Evolutionary conservation across 2,329 filamentous ascomycete species (phyloP), one percentile per base, ranked within the genome.

Genomic region (Rhynchosporium secalis): DNA sequence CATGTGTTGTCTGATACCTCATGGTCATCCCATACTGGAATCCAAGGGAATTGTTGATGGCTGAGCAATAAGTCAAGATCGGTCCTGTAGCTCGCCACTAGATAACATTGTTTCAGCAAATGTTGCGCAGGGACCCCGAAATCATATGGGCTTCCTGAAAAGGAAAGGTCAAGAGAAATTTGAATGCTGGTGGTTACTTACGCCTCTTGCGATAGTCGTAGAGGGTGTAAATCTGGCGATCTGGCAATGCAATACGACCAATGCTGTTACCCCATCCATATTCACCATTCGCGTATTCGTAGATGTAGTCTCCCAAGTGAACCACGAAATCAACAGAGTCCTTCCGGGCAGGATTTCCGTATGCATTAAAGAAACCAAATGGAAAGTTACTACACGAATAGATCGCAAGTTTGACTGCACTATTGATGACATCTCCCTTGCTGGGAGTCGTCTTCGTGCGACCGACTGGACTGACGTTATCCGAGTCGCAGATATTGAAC

Each of bases 351-450:
- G 82, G 75, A 59, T 87, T 86, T 2, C 83, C 83, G 62, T 82
- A 86, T 0, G 81, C 81, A 61, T 86, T 86, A 74, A 86, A 86
- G 72, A 83, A 86, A 0, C 83, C 83, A 48, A 78, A 79, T 2
- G 80, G 84, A 67, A 81, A 90, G 73, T 90, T 91, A 68, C 79
- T 81, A 77, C 89, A 91, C 2, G 86, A 90, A 72, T 88, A 91
- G 0, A 92, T 81, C 1, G 87, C 88, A 60, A 91, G 78, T 45
- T 79, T 83, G 60, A 91, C 76, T n/a, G 71, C 68, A 20, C 81
- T 76, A 1, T 80, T 78, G 5, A 87, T 80, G 29, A 83, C 77
- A 59, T 88, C 83, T 15, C 83, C 77, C 13, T 79, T 76, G 2
- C 75, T 73, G 2, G 89, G 88, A 4, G 85, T 83, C 0, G 89